Evolutionary conservation across 73 alveolate species (phyloP), one percentile per base, ranked within the genome.

Genomic region (Paramecium tetraurelia): DNA sequence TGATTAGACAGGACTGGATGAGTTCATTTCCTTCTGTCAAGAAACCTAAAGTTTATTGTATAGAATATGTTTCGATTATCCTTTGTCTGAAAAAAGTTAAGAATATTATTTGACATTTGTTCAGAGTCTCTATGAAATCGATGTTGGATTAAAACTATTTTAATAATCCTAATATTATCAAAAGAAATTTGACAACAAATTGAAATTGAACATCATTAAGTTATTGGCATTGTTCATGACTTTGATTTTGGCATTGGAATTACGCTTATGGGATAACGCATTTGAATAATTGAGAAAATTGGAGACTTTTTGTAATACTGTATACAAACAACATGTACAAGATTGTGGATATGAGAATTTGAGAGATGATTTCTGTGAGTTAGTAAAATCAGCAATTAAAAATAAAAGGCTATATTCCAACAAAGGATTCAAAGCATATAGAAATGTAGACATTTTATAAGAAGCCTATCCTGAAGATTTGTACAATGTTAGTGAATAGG

Each of bases 331-430:
- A 27, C 21, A 80, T 41, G 57, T 44, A 2, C 16, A 44, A 24
- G 90, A 80, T 80, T 80, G 70, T 48, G 90, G 75, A 14, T 80
- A 80, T 80, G 90, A 80, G 31, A 80, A 80, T 48, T 48, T 80
- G 72, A 41, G 90, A 44, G 72, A 80, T 80, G 90, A 80, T 48
- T 80, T 80, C 12, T 80, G 90, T 80, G 90, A 80, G 21, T 48
- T 80, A 35, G 75, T 80, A 24, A 80, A 80, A 44, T 41, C 48
- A 24, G 57, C 10, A 21, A 41, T 80, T 5, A 24, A 27, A 20
- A 46, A 46, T 22, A 40, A 43, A 40, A 44, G 48, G 20, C 57
- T 80, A 1, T 80, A 80, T 43, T 20, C 36, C 0, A 44, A 41
- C 14, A 80, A 80, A 44, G 46, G 63, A 41, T 44, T 31, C 33